phyloP scores from a whole-genome alignment of 1,139 yeast genomes.

The Suhomyces bokatorum region DNA sequence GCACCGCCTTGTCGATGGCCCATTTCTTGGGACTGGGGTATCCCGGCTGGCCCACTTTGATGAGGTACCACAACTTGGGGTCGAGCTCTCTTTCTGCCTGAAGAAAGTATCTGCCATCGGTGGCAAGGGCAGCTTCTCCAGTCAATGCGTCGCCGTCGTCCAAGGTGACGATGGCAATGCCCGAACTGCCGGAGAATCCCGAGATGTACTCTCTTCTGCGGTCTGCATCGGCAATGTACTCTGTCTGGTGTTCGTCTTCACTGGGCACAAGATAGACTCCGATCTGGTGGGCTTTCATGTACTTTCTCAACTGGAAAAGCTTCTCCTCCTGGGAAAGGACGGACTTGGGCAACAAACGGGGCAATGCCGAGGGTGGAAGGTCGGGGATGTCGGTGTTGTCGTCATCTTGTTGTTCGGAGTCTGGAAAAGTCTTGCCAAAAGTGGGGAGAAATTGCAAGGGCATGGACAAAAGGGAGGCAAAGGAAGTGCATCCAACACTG shows the following conservation, averaged over 20 bases:
- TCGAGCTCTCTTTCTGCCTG: constrained; percentile 49
- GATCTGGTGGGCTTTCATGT: constrained; percentile 43
- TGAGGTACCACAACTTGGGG: constrained; percentile 33
- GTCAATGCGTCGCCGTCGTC: constrained; percentile 29
- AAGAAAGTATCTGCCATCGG: constrained; percentile 58
- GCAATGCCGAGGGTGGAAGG: constrained; percentile 21
- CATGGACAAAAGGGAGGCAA: constrained; percentile 23
- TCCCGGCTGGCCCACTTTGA: constrained; percentile 41
- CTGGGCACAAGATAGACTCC: constrained; percentile 57
- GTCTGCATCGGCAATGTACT: constrained; percentile 52
- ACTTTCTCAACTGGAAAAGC: constrained; percentile 34
- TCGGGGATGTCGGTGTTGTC: constrained; percentile 32
- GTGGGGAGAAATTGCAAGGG: constrained; percentile 31
- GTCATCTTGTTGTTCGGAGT: constrained; percentile 16
- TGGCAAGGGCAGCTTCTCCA: constrained; percentile 51
- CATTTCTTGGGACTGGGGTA: constrained; percentile 41
- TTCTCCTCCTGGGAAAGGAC: constrained; percentile 22
- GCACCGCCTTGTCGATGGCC: constrained; percentile 36
- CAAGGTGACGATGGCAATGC: constrained; percentile 52
- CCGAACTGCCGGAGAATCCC: constrained; percentile 62
- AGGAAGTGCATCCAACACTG: constrained; percentile 24
- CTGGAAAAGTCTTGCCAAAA: constrained; percentile 10
- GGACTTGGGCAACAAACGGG: constrained; percentile 15
- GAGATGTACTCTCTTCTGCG: constrained; percentile 51
- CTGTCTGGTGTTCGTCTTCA: constrained; percentile 63